Conservation (phyloP, 2,329 filamentous ascomycete genomes). For the Penicillium concentricum region DNA sequence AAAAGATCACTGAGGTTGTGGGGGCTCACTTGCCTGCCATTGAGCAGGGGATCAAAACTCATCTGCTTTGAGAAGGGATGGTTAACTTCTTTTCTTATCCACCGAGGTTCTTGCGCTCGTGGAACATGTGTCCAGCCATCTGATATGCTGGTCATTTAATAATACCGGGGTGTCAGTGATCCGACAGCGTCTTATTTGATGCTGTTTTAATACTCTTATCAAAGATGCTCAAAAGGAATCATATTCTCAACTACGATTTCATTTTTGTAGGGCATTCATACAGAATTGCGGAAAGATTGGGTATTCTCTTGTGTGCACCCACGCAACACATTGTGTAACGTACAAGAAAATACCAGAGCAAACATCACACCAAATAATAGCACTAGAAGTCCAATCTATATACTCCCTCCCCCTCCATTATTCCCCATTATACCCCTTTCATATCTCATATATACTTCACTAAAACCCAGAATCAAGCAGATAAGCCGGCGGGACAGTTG, state of each 20-base stretch:
- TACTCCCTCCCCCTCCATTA: background rate
- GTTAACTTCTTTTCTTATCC: background rate
- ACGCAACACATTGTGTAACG: background rate
- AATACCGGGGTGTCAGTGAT: background rate
- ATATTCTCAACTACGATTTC: background rate
- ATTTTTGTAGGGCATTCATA: background rate
- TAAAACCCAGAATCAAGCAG: constrained; percentile 16
- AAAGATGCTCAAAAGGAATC: background rate
- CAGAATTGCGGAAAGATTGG: background rate
- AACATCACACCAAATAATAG: background rate
- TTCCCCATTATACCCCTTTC: background rate
- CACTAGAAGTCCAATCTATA: background rate
- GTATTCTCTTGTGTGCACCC: background rate
- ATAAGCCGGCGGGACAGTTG: constrained; percentile 15
- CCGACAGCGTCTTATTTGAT: background rate
- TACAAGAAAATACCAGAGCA: background rate
- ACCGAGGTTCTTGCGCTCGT: background rate
- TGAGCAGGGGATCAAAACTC: background rate
- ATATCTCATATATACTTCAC: background rate
- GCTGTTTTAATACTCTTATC: background rate
- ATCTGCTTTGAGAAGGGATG: background rate
- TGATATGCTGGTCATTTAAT: background rate
- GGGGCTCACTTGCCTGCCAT: background rate
- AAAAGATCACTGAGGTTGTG: constrained; percentile 6
- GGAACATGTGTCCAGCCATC: background rate